Percentiles rank a stretch among this genome's conserved stretches.
Conservation (phyloP, 257 asterid genomes). For the Solanum infundibuliforme region DNA sequence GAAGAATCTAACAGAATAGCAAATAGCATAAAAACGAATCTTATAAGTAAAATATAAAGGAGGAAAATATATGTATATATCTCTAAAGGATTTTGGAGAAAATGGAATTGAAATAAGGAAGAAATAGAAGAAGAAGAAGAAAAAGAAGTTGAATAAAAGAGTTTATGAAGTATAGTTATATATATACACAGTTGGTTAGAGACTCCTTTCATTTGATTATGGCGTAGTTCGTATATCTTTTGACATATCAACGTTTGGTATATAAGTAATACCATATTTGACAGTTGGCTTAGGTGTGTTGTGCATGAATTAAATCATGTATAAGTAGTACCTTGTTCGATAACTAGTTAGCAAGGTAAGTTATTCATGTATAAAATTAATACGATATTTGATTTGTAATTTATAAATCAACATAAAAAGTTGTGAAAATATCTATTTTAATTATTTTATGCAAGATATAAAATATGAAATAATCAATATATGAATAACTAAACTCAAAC, state of each 20-base stretch:
- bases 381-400: no score
- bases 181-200: neutral
- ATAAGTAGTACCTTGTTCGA: no score
- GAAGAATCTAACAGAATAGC: neutral
- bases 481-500: neutral
- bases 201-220: neutral
- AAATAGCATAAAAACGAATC: neutral
- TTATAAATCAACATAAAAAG: no score
- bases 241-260: no score
- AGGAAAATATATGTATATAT: neutral
- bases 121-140: neutral
- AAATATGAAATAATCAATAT: no score
- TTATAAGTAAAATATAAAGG: no score
- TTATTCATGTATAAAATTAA: no score
- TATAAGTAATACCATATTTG: neutral
- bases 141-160: neutral
- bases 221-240: no score
- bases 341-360: neutral
- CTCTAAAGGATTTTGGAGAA: neutral
- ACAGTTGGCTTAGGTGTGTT: neutral
- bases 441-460: neutral
- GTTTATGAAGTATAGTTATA: neutral
- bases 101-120: neutral
- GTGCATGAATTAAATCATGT: neutral
- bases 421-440: no score